Evolutionary conservation across 805 yeast species (phyloP).

Genomic region (Monosporozyma aquatica): DNA sequence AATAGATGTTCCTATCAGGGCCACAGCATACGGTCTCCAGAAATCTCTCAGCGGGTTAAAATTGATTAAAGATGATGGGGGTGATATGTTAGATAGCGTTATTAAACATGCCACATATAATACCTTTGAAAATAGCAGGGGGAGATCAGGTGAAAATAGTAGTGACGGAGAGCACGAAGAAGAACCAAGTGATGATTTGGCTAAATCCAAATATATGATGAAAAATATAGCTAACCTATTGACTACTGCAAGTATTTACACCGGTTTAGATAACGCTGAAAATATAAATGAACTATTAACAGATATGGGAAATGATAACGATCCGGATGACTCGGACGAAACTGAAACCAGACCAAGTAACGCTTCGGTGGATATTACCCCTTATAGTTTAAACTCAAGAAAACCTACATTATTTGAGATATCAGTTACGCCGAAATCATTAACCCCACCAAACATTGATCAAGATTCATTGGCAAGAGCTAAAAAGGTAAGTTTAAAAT

Average conservation of each 20-base stretch:
- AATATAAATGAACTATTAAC: slow-evolving; percentile 11
- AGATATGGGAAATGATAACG: not conserved
- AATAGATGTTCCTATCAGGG: not conserved
- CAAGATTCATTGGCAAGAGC: not conserved
- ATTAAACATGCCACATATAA: not conserved
- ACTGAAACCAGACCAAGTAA: no score
- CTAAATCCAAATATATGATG: slow-evolving; percentile 37
- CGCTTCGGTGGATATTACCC: not conserved
- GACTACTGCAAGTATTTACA: slow-evolving; percentile 49
- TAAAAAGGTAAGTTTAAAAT: not conserved
- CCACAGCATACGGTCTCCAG: not conserved
- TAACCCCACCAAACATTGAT: not conserved
- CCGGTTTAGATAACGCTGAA: slow-evolving; percentile 28
- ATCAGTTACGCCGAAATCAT: slow-evolving; percentile 10
- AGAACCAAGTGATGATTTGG: slow-evolving; percentile 29
- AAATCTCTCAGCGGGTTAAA: slow-evolving; percentile 2
- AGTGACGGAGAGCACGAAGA: no score
- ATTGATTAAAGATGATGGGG: slow-evolving; percentile 2
- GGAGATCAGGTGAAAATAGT: slow-evolving; percentile 9
- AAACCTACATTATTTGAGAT: slow-evolving; percentile 17
- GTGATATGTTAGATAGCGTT: not conserved
- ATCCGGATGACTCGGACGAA: not conserved
- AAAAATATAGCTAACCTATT: slow-evolving; percentile 45
- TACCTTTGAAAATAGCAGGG: slow-evolving; percentile 5
- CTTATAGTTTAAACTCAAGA: slow-evolving; percentile 4